Evolutionary conservation across 2,329 filamentous ascomycete species (phyloP).

Genomic region (Xylaria sp.): DNA sequence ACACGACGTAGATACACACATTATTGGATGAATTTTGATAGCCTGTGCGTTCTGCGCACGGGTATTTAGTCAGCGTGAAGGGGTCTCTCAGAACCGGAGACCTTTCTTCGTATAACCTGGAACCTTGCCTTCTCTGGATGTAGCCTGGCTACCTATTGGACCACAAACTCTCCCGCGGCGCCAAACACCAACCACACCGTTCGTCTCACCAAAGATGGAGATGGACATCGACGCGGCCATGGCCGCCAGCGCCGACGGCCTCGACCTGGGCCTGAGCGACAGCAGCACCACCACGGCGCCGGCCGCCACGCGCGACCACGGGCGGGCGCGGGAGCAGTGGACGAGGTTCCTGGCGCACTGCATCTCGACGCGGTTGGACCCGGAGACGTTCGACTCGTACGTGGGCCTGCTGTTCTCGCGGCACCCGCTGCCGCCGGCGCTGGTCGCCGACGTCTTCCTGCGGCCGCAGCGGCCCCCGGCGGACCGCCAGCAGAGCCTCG

Average conservation of each 20-base stretch:
- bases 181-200: background rate
- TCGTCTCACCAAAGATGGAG: conserved; percentile 21
- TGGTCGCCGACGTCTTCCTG: conserved; percentile 62
- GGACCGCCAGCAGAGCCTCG: conserved; percentile 54
- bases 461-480: conserved; percentile 54
- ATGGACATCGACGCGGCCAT: conserved; percentile 25
- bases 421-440: conserved; percentile 53
- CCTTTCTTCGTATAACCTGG: no score
- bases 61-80: no score
- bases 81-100: no score
- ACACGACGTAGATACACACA: background rate
- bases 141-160: background rate
- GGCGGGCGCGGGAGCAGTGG: conserved; percentile 47
- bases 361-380: conserved; percentile 54
- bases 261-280: no score
- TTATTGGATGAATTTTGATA: no score
- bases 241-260: conserved; percentile 1
- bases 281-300: no score
- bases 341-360: conserved; percentile 53
- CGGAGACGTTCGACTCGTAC: conserved; percentile 56
- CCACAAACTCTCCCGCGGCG: no score
- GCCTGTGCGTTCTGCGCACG: no score
- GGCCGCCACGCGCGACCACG: conserved; percentile 13
- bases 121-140: no score
- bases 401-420: conserved; percentile 53